These are phyloP conservation scores for Anacardium occidentale DNA, from an alignment of 345 rosid species.

Conservation along the genomic window DNA sequence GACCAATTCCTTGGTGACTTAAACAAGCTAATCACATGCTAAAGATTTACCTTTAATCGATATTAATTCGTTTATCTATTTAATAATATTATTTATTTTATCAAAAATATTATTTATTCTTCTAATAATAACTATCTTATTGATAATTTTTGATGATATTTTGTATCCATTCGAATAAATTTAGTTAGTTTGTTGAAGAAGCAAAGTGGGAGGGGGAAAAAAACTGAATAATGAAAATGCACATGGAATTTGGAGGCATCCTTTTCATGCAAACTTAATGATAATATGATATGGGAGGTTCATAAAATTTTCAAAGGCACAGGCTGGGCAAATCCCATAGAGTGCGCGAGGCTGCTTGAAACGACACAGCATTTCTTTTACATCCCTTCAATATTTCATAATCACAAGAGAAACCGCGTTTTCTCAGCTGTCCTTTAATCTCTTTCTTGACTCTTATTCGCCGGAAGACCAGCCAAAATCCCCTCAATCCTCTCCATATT, in stretches of 20 bases:
- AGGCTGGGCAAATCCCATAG: constrained; percentile 44
- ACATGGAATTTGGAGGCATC: background rate
- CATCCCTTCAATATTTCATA: constrained; percentile 8
- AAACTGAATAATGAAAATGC: background rate
- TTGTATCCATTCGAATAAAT: too few species aligned
- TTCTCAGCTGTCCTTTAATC: background rate
- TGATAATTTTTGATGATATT: background rate
- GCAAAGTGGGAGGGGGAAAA: too few species aligned
- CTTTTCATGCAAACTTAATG: constrained; percentile 22
- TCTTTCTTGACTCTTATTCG: constrained; percentile 10
- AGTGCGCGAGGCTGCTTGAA: constrained; percentile 33
- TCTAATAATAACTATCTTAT: too few species aligned
- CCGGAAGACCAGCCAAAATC: constrained; percentile 11
- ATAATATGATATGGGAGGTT: background rate
- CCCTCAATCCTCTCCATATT: too few species aligned
- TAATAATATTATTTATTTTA: too few species aligned
- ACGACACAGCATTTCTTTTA: constrained; percentile 14
- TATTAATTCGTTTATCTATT: too few species aligned
- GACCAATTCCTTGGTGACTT: background rate
- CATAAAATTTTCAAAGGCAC: constrained; percentile 27
- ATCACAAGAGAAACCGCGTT: constrained; percentile 38
- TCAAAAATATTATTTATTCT: too few species aligned
- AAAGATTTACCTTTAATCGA: too few species aligned
- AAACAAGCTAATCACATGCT: too few species aligned
- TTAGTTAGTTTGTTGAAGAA: background rate